These are phyloP conservation scores for Annulohypoxylon nitens DNA, from an alignment of 495 filamentous ascomycete species.

Conservation along the genomic window DNA sequence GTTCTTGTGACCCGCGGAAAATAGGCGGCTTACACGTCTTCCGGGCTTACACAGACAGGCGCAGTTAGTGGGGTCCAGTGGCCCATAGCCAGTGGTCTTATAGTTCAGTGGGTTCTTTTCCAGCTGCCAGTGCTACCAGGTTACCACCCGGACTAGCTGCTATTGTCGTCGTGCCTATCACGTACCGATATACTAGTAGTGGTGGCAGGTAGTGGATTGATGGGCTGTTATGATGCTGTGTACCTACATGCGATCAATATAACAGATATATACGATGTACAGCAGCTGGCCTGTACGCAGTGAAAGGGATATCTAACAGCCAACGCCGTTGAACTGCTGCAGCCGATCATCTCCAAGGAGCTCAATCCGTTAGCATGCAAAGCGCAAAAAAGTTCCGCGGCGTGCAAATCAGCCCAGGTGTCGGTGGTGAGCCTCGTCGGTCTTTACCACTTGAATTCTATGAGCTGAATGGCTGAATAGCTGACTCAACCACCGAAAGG, in stretches of 20 bases:
- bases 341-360: constrained; percentile 29
- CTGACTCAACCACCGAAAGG: constrained; percentile 2
- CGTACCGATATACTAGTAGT: constrained; percentile 11
- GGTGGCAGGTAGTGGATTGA: background rate
- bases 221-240: background rate
- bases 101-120: constrained; percentile 8
- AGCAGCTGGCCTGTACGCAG: background rate
- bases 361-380: constrained; percentile 15
- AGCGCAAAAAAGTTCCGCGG: constrained; percentile 13
- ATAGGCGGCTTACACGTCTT: constrained; percentile 26
- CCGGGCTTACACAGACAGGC: background rate
- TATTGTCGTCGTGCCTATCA: constrained; percentile 3
- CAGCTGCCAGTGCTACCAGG: constrained; percentile 18
- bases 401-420: constrained; percentile 22
- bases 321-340: constrained; percentile 22
- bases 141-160: constrained; percentile 11
- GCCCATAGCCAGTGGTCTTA: background rate
- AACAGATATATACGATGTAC: background rate
- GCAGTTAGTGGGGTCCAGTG: constrained; percentile 31
- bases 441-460: background rate
- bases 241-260: background rate
- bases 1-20: constrained; percentile 18
- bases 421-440: constrained; percentile 13
- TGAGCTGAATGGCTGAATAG: background rate
- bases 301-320: constrained; percentile 2